phyloP scores from a whole-genome alignment of 2,329 filamentous ascomycete genomes.

The Sclerotinia glacialis region DNA sequence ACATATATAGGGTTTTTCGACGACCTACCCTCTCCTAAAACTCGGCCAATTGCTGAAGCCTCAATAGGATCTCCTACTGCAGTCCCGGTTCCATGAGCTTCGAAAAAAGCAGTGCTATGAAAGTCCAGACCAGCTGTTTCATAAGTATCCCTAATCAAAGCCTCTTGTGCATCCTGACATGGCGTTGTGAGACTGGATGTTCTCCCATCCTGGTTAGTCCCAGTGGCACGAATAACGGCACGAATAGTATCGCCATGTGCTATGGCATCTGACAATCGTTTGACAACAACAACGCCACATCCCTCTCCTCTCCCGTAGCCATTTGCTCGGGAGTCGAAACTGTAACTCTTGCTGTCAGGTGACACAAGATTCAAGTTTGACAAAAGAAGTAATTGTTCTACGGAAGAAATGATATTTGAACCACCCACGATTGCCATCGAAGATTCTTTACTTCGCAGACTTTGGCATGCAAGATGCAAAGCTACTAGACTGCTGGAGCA shows the following conservation, averaged over 20 bases:
- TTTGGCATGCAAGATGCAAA: constrained; percentile 52
- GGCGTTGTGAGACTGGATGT: constrained; percentile 55
- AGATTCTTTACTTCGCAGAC: constrained; percentile 37
- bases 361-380: constrained; percentile 11
- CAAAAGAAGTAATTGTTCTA: constrained; percentile 40
- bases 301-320: constrained; percentile 65
- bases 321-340: constrained; percentile 56
- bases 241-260: constrained; percentile 56
- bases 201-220: constrained; percentile 54
- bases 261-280: constrained; percentile 56
- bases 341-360: constrained; percentile 45
- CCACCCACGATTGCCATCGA: constrained; percentile 47
- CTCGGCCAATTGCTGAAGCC: background rate
- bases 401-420: constrained; percentile 51
- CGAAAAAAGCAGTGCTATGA: constrained; percentile 10
- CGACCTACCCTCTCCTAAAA: constrained; percentile 20
- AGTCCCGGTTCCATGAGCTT: constrained; percentile 21
- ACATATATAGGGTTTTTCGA: background rate
- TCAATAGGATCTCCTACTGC: constrained; percentile 2
- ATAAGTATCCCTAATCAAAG: constrained; percentile 21
- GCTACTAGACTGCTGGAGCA: constrained; percentile 56
- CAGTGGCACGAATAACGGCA: constrained; percentile 52
- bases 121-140: constrained; percentile 12
- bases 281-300: constrained; percentile 55
- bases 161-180: constrained; percentile 44